Conservation (phyloP, 1,284 basidiomycete genomes). For the Singerocomus inundabilis region DNA sequence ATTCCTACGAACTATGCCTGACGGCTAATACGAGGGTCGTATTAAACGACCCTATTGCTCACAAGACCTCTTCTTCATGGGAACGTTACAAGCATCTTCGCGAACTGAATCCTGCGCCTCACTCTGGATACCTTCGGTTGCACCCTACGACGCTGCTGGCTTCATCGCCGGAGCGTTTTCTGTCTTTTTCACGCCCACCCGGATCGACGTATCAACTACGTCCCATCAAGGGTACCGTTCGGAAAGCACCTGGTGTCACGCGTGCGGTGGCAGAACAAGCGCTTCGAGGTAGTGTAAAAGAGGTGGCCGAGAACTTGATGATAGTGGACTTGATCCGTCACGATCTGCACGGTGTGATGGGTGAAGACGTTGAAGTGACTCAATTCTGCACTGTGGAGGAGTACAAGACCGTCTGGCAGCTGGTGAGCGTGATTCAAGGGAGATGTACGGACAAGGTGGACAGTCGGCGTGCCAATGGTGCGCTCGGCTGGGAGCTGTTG, state of each 20-base stretch:
- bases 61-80: constrained; percentile 57
- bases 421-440: constrained; percentile 93
- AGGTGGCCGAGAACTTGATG: constrained; percentile 98
- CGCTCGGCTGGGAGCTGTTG: constrained; percentile 77
- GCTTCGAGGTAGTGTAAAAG: constrained; percentile 80
- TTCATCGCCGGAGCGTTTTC: constrained; percentile 92
- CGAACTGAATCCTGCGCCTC: constrained; percentile 84
- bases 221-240: constrained; percentile 93
- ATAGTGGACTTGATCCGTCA: constrained; percentile 97
- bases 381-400: constrained; percentile 90
- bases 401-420: constrained; percentile 94
- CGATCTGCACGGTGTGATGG: constrained; percentile 79
- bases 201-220: constrained; percentile 75
- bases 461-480: constrained; percentile 34
- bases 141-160: constrained; percentile 65
- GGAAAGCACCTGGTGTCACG: constrained; percentile 61
- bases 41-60: constrained; percentile 30
- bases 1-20: constrained; percentile 96
- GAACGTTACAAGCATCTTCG: constrained; percentile 72
- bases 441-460: constrained; percentile 34
- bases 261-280: constrained; percentile 62
- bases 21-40: constrained; percentile 73
- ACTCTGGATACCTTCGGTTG: constrained; percentile 81
- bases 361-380: constrained; percentile 77
- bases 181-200: constrained; percentile 77